Percentiles rank a stretch among this genome's conserved stretches.
Conservation (phyloP, 108 stramenopile genomes). For the Cyclotella baltica region DNA sequence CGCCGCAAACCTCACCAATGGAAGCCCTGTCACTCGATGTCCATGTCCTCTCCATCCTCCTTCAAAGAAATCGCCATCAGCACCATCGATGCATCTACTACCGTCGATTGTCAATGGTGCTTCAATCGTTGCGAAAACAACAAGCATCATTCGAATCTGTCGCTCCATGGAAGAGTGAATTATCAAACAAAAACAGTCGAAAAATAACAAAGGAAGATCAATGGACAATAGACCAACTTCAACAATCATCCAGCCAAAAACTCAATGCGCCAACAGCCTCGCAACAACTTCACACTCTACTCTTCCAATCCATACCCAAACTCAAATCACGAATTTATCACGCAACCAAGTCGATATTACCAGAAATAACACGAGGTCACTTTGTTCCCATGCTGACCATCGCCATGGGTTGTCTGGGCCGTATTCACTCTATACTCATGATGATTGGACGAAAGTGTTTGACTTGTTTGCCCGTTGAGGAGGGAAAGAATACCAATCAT, state of each 20-base stretch:
- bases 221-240: conserved; percentile 29
- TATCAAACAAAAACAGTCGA: neutral
- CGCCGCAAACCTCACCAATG: neutral
- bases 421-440: conserved; percentile 35
- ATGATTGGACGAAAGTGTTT: conserved; percentile 41
- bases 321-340: conserved; percentile 65
- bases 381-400: conserved; percentile 82
- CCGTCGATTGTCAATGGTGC: conserved; percentile 66
- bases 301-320: conserved; percentile 46
- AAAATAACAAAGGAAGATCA: conserved; percentile 11
- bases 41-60: conserved; percentile 59
- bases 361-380: conserved; percentile 72
- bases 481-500: conserved; percentile 24
- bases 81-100: conserved; percentile 78
- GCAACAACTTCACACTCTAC: conserved; percentile 15
- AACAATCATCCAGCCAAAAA: conserved; percentile 6
- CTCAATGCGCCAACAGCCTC: neutral
- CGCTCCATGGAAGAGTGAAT: conserved; percentile 8
- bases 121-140: conserved; percentile 29
- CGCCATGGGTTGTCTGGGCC: conserved; percentile 52
- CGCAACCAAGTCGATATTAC: conserved; percentile 59
- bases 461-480: conserved; percentile 19
- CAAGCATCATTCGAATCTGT: conserved; percentile 12
- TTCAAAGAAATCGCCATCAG: conserved; percentile 64
- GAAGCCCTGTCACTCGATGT: conserved; percentile 66